Conservation (phyloP, 768 basidiomycete species). For the Pleurotus eryngii region DNA sequence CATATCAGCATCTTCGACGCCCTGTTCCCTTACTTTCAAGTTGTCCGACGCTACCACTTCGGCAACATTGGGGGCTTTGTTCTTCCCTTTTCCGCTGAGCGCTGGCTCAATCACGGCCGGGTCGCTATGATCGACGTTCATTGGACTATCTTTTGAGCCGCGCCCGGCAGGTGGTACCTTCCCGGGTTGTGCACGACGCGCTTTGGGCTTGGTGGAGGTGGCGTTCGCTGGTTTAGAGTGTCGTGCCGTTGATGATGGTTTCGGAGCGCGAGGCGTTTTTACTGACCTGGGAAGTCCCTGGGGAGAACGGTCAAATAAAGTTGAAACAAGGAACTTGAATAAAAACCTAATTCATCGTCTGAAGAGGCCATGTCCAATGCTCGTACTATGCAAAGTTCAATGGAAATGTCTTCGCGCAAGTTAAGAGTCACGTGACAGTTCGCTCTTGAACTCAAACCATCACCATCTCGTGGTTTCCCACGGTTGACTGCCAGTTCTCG, state of each 20-base stretch:
- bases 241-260: neutral
- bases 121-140: conserved; percentile 3
- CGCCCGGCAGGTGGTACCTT: neutral
- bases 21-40: no score
- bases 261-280: conserved; percentile 5
- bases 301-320: neutral
- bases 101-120: no score
- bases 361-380: neutral
- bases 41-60: no score
- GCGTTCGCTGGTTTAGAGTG: neutral
- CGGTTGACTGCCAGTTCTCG: no score
- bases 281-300: conserved; percentile 4
- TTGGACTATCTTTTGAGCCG: neutral
- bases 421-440: neutral
- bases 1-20: no score
- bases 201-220: neutral
- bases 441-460: no score
- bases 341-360: conserved; percentile 4
- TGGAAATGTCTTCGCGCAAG: neutral
- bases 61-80: no score
- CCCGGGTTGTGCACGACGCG: neutral
- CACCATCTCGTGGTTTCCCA: no score
- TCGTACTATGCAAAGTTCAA: neutral
- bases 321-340: neutral
- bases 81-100: no score